phyloP scores from a whole-genome alignment of 192 early-diverging fungal species.

The Coemansia sp. region DNA sequence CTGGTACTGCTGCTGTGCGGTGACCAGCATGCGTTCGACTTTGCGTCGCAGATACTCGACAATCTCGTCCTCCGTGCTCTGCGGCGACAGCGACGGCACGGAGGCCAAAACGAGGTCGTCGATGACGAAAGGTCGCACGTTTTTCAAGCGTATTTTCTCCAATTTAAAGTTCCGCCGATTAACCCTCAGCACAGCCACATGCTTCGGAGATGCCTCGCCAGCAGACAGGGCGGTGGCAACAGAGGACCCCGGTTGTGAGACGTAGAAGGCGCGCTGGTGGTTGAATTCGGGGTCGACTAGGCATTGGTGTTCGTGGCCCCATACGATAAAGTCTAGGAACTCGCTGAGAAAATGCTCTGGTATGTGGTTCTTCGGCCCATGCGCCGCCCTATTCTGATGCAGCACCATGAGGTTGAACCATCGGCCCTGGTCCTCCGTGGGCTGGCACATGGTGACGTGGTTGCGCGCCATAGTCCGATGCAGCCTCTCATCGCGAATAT shows the following conservation, averaged over 20 bases:
- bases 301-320: slow-evolving; percentile 99
- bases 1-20: slow-evolving; percentile 64
- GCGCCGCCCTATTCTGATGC: slow-evolving; percentile 89
- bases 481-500: slow-evolving; percentile 88
- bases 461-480: slow-evolving; percentile 72
- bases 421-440: slow-evolving; percentile 61
- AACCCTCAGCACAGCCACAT: slow-evolving; percentile 62
- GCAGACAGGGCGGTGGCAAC: slow-evolving; percentile 86
- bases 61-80: slow-evolving; percentile 58
- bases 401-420: slow-evolving; percentile 93
- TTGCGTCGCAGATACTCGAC: slow-evolving; percentile 56
- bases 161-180: slow-evolving; percentile 65
- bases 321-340: slow-evolving; percentile 83
- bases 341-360: slow-evolving; percentile 81
- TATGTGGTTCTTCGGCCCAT: slow-evolving; percentile 82
- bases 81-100: slow-evolving; percentile 49
- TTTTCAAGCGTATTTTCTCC: slow-evolving; percentile 71
- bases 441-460: slow-evolving; percentile 72
- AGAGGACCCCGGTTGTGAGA: slow-evolving; percentile 91
- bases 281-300: slow-evolving; percentile 73
- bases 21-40: slow-evolving; percentile 61
- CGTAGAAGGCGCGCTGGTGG: slow-evolving; percentile 64
- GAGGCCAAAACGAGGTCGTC: slow-evolving; percentile 64
- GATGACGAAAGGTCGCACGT: slow-evolving; percentile 88
- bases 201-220: slow-evolving; percentile 79